Conservation (phyloP, 1,284 basidiomycete genomes). For the Puccinia polysora region DNA sequence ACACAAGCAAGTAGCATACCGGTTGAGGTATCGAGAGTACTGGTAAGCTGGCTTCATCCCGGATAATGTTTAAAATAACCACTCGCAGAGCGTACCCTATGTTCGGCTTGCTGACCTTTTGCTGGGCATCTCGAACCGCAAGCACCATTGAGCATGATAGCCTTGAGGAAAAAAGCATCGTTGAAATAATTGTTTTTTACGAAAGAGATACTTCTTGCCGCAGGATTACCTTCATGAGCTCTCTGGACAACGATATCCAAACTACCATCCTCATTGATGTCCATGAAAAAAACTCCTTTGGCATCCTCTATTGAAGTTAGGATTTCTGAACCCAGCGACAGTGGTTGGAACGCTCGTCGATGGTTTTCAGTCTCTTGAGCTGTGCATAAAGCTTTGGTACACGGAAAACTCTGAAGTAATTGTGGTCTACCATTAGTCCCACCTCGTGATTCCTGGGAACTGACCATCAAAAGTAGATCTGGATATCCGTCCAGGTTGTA, state of each 20-base stretch:
- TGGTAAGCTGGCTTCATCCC: not conserved
- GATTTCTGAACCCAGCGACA: slow-evolving; percentile 59
- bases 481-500: slow-evolving; percentile 92
- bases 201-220: slow-evolving; percentile 61
- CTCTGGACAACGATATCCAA: slow-evolving; percentile 86
- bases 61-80: slow-evolving; percentile 44
- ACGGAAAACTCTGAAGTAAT: slow-evolving; percentile 70
- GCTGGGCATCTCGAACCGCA: slow-evolving; percentile 73
- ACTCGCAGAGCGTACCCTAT: slow-evolving; percentile 61
- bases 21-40: not conserved
- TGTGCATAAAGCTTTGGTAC: slow-evolving; percentile 56
- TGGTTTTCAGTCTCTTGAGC: slow-evolving; percentile 51
- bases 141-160: slow-evolving; percentile 91
- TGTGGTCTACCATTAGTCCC: slow-evolving; percentile 59
- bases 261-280: slow-evolving; percentile 90
- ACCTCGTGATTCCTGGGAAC: slow-evolving; percentile 44
- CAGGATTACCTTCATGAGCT: slow-evolving; percentile 56
- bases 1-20: not conserved
- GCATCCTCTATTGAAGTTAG: slow-evolving; percentile 72
- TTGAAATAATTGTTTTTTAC: slow-evolving; percentile 98
- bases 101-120: slow-evolving; percentile 61
- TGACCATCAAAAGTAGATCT: slow-evolving; percentile 72
- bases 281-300: slow-evolving; percentile 72
- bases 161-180: slow-evolving; percentile 97
- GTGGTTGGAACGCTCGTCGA: slow-evolving; percentile 64